These are phyloP conservation scores for Trichosanthes cucumerina DNA, from an alignment of 306 rosid genomes.

Conservation along the genomic window DNA sequence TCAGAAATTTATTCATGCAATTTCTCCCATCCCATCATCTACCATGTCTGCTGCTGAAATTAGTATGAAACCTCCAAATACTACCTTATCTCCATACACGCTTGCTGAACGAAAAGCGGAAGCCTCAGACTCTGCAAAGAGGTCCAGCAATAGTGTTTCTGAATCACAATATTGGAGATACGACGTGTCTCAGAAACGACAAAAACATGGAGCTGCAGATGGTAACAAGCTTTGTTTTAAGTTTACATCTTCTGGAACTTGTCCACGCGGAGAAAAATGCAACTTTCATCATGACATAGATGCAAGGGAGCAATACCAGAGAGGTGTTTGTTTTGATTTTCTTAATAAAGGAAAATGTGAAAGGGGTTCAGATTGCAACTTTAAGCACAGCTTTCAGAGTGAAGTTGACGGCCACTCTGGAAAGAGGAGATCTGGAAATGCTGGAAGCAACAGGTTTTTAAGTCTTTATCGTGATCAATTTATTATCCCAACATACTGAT, in stretches of 20 bases:
- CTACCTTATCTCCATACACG: conserved; percentile 70
- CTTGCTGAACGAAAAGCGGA: conserved; percentile 22
- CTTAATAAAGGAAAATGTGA: conserved; percentile 86
- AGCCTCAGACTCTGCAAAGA: conserved; percentile 44
- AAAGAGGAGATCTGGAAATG: conserved; percentile 46
- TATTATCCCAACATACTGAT: neutral
- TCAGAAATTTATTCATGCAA: conserved; percentile 95
- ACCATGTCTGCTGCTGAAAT: conserved; percentile 72
- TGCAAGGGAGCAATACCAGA: conserved; percentile 64
- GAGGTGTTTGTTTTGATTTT: conserved; percentile 93
- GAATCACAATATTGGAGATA: conserved; percentile 96
- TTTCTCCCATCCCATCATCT: conserved; percentile 90
- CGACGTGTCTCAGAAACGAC: conserved; percentile 79
- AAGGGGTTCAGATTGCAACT: conserved; percentile 80
- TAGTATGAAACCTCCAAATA: conserved; percentile 50
- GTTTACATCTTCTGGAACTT: conserved; percentile 74
- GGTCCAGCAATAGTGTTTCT: conserved; percentile 37
- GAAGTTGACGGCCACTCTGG: conserved; percentile 43
- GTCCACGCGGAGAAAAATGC: conserved; percentile 80
- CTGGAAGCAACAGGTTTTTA: conserved; percentile 36
- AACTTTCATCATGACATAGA: conserved; percentile 66
- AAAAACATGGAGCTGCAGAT: conserved; percentile 49
- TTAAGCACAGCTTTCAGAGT: conserved; percentile 65
- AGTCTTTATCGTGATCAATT: conserved; percentile 8
- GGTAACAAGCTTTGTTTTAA: conserved; percentile 72